phyloP scores from a whole-genome alignment of 768 basidiomycete genomes.

The Phanerochaete sordida region DNA sequence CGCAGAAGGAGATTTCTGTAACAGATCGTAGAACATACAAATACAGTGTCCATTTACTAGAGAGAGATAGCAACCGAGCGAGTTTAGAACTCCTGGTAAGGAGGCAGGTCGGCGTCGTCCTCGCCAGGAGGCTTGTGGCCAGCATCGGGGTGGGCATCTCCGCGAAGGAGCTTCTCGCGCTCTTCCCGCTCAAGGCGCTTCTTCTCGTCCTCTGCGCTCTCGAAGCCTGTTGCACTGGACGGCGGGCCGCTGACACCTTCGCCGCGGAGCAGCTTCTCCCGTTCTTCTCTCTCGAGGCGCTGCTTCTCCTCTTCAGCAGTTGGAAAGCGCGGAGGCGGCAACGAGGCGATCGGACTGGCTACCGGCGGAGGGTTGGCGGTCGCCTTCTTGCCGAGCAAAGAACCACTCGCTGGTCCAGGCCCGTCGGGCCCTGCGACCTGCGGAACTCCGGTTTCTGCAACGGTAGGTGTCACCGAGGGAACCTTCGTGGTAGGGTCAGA shows the following conservation, averaged over 20 bases:
- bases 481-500: constrained; percentile 23
- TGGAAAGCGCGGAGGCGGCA: constrained; percentile 26
- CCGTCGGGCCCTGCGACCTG: constrained; percentile 55
- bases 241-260: not conserved
- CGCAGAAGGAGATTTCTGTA: too few species aligned
- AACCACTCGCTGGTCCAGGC: constrained; percentile 65
- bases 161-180: constrained; percentile 42
- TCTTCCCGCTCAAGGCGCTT: constrained; percentile 50
- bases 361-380: not conserved
- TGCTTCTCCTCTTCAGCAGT: constrained; percentile 64
- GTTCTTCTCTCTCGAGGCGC: constrained; percentile 47
- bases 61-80: too few species aligned
- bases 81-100: constrained; percentile 38
- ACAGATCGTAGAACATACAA: not conserved
- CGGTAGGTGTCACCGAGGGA: constrained; percentile 48
- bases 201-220: constrained; percentile 68
- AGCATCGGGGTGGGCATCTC: constrained; percentile 13
- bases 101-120: constrained; percentile 35
- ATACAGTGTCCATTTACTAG: not conserved
- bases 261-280: constrained; percentile 45
- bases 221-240: constrained; percentile 26
- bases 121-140: constrained; percentile 22
- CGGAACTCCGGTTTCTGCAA: constrained; percentile 77
- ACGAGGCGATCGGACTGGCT: constrained; percentile 2
- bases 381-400: constrained; percentile 47